Evolutionary conservation across 176 grass and related monocot genomes (phyloP).

Genomic region (Bonia amplexicaulis): DNA sequence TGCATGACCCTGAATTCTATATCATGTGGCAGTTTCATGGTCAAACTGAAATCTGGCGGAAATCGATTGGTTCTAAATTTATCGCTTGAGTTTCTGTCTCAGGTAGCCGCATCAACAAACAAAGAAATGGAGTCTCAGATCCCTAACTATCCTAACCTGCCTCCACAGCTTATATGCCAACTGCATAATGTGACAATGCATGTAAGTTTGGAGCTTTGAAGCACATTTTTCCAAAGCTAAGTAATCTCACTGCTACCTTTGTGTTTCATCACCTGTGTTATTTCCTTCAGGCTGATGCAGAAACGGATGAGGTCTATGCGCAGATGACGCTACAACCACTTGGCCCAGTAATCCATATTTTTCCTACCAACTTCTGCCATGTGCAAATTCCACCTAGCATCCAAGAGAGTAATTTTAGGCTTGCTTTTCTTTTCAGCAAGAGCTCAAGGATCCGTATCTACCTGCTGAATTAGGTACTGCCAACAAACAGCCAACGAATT

Average conservation of each 20-base stretch:
- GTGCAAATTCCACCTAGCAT: not conserved
- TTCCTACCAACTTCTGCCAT: slow-evolving; percentile 6
- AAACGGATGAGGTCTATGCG: slow-evolving; percentile 94
- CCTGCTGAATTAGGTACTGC: slow-evolving; percentile 72
- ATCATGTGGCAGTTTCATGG: not conserved
- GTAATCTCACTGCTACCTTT: not conserved
- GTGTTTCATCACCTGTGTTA: slow-evolving; percentile 5
- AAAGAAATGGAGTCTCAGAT: slow-evolving; percentile 96
- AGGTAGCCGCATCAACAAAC: slow-evolving; percentile 96
- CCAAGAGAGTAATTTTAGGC: slow-evolving; percentile 16
- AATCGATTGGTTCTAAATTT: not conserved
- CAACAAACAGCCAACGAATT: slow-evolving; percentile 96
- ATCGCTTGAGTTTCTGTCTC: slow-evolving; percentile 12
- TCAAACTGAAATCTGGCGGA: not conserved
- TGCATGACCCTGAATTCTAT: slow-evolving; percentile 5
- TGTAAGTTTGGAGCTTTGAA: slow-evolving; percentile 41
- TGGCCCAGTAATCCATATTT: slow-evolving; percentile 56
- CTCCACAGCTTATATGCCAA: slow-evolving; percentile 92
- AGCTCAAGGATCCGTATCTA: slow-evolving; percentile 95
- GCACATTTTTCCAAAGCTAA: not conserved
- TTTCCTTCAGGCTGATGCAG: slow-evolving; percentile 74
- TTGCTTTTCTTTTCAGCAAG: slow-evolving; percentile 66
- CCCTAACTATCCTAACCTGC: slow-evolving; percentile 85
- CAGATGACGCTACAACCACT: slow-evolving; percentile 97
- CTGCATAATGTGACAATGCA: slow-evolving; percentile 99